Conservation (phyloP, 108 stramenopile species). For the Phaeodactylum tricornutum region DNA sequence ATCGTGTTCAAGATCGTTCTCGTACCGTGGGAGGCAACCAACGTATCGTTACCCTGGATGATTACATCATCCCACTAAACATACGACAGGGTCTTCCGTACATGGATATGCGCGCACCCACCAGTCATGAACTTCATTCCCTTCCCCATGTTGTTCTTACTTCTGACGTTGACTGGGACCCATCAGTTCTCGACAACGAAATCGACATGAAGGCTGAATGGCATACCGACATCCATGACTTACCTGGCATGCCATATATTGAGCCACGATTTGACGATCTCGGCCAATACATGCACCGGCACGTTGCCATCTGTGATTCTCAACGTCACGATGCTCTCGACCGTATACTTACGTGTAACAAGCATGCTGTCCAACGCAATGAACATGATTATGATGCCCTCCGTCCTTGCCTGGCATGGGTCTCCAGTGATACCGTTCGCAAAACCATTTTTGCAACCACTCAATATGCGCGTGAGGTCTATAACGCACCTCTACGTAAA, state of each 20-base stretch:
- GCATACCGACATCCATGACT: no score
- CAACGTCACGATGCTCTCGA: no score
- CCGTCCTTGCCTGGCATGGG: constrained; percentile 8
- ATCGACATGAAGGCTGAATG: no score
- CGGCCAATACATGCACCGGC: no score
- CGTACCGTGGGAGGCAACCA: constrained; percentile 9
- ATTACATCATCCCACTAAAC: constrained; percentile 3
- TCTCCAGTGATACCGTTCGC: constrained; percentile 5
- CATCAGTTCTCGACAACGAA: constrained; percentile 5
- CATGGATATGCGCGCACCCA: neutral
- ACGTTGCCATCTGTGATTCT: no score
- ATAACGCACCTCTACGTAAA: neutral
- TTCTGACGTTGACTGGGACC: constrained; percentile 13
- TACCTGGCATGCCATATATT: no score
- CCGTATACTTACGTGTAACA: no score
- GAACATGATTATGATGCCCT: neutral
- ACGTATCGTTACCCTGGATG: constrained; percentile 10
- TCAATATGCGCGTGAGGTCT: neutral
- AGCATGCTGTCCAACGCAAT: no score
- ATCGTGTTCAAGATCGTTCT: constrained; percentile 7
- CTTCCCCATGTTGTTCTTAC: constrained; percentile 13
- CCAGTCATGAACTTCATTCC: neutral
- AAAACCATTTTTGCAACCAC: neutral
- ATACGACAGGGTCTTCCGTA: constrained; percentile 1
- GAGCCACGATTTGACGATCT: no score